phyloP scores from a whole-genome alignment of 2,329 filamentous ascomycete species.

The Colletotrichum lupini region DNA sequence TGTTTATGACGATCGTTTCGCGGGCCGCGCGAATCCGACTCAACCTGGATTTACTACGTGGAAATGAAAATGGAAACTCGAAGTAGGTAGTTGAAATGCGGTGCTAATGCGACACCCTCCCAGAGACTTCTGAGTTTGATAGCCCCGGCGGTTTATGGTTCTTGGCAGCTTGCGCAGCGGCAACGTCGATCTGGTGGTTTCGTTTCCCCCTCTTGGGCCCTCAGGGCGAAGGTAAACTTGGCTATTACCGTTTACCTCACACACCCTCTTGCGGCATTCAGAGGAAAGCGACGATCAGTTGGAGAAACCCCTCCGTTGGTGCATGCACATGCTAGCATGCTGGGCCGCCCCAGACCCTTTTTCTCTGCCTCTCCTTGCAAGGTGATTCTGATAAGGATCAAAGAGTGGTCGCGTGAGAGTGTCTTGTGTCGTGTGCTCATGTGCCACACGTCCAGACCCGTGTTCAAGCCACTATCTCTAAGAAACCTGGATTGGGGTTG shows the following conservation, averaged over 20 bases:
- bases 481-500: slow-evolving; percentile 1
- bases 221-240: background rate
- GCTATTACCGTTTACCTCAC: background rate
- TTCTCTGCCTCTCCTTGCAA: background rate
- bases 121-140: slow-evolving; percentile 14
- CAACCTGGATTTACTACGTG: background rate
- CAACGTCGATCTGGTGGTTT: slow-evolving; percentile 23
- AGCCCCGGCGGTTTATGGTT: background rate
- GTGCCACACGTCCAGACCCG: slow-evolving; percentile 26
- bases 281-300: slow-evolving; percentile 15
- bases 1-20: background rate
- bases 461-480: slow-evolving; percentile 18
- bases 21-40: background rate
- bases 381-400: background rate
- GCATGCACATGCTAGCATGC: background rate
- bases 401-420: slow-evolving; percentile 19
- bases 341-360: background rate
- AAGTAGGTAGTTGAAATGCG: too few species aligned
- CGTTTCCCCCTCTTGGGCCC: background rate
- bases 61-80: background rate
- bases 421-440: slow-evolving; percentile 28
- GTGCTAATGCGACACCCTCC: slow-evolving; percentile 3
- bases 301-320: slow-evolving; percentile 7
- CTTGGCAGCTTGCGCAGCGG: slow-evolving; percentile 21
- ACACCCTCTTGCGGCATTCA: background rate